A percentile compares a stretch with the other conserved stretches of the same genome.
These are phyloP conservation scores for Saccharomycodes ludwigii DNA, from an alignment of 805 yeast genomes.

Conservation along the genomic window DNA sequence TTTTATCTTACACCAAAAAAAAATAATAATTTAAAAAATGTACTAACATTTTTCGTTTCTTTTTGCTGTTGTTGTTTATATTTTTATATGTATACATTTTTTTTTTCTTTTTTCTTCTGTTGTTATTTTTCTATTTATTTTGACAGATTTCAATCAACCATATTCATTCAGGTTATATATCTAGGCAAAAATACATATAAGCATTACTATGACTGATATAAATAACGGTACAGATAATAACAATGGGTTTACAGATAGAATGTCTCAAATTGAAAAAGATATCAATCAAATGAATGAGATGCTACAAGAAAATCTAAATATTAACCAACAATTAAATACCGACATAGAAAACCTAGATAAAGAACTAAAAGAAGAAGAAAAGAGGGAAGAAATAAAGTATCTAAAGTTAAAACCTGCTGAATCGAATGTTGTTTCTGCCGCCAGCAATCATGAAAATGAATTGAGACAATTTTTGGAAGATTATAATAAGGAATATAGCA, in stretches of 20 bases:
- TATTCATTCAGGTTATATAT: too few relatives aligned
- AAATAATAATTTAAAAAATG: too few relatives aligned
- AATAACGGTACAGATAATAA: background rate
- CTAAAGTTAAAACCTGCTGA: constrained; percentile 2
- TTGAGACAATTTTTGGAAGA: constrained; percentile 1
- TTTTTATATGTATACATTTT: too few relatives aligned
- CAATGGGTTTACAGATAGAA: constrained; percentile 19
- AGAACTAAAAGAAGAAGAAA: constrained; percentile 1
- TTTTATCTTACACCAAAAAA: too few relatives aligned
- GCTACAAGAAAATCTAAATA: constrained; percentile 22
- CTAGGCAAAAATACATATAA: too few relatives aligned
- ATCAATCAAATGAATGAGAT: constrained; percentile 24
- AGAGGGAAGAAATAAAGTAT: background rate
- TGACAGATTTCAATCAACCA: too few relatives aligned
- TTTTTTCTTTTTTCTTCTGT: too few relatives aligned
- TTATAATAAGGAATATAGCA: background rate
- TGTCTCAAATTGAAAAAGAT: constrained; percentile 24
- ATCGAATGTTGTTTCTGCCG: background rate
- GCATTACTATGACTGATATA: background rate
- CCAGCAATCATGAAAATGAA: constrained; percentile 2
- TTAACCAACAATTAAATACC: constrained; percentile 5
- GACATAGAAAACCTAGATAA: constrained; percentile 1
- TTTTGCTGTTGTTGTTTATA: too few relatives aligned
- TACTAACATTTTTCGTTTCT: too few relatives aligned
- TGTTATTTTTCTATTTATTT: too few relatives aligned